Evolutionary conservation across 2,329 filamentous ascomycete species (phyloP).

Genomic region (Pleurostoma richardsiae): DNA sequence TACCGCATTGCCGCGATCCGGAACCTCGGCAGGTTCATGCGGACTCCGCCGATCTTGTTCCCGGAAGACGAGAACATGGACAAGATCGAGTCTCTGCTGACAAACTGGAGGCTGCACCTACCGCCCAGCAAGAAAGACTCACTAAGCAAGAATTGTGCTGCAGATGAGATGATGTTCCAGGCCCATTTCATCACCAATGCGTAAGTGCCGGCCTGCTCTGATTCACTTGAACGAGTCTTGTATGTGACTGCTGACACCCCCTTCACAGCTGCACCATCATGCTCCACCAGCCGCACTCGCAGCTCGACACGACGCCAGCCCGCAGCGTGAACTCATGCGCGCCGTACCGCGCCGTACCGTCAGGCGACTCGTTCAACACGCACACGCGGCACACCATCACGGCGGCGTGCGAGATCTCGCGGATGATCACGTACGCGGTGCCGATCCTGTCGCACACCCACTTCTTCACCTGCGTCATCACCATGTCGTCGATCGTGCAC

Average conservation of each 20-base stretch:
- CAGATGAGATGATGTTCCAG: conserved; percentile 91
- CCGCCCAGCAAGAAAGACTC: conserved; percentile 67
- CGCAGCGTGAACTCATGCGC: conserved; percentile 62
- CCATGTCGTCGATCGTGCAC: conserved; percentile 75
- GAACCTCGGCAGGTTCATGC: conserved; percentile 73
- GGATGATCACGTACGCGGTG: conserved; percentile 68
- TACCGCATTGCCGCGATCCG: conserved; percentile 79
- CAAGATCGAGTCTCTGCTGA: conserved; percentile 47
- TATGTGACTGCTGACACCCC: conserved; percentile 3
- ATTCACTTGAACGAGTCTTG: too few relatives aligned
- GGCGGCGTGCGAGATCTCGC: conserved; percentile 72
- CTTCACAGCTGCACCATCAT: conserved; percentile 57
- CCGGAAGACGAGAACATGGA: conserved; percentile 48
- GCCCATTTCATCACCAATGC: conserved; percentile 72
- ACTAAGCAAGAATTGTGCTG: conserved; percentile 61
- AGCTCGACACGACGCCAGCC: conserved; percentile 60
- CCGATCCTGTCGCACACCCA: conserved; percentile 71
- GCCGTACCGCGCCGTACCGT: conserved; percentile 46
- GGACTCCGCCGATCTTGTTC: conserved; percentile 43
- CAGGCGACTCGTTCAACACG: conserved; percentile 49
- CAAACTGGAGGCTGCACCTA: conserved; percentile 76
- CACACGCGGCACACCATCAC: conserved; percentile 79
- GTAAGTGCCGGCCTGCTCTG: conserved; percentile 23
- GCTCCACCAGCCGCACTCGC: conserved; percentile 74
- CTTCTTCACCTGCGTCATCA: conserved; percentile 78